These are phyloP conservation scores for Gaertneriomyces sp. DNA, from an alignment of 192 early-diverging fungal species.

Conservation along the genomic window DNA sequence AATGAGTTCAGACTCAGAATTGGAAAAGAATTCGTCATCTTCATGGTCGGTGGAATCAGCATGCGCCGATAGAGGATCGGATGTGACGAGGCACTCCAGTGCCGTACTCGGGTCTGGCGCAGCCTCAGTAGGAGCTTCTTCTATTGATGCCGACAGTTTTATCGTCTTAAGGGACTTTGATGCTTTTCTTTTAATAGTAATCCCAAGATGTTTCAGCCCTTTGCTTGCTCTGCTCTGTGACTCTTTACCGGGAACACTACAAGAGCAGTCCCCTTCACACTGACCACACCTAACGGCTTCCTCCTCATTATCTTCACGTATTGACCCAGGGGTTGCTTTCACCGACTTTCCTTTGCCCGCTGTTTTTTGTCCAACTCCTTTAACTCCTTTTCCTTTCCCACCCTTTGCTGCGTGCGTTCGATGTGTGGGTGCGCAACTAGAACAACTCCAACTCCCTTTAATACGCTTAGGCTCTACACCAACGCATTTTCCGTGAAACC, in stretches of 20 bases:
- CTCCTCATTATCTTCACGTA: constrained; percentile 17
- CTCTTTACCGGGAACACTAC: constrained; percentile 9
- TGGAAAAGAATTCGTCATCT: not conserved
- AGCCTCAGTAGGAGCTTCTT: too few relatives aligned
- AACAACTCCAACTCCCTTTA: constrained; percentile 8
- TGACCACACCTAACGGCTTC: constrained; percentile 25
- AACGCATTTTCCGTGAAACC: constrained; percentile 36
- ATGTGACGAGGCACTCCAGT: too few relatives aligned
- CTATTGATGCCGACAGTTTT: too few relatives aligned
- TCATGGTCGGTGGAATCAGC: not conserved
- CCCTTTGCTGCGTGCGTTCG: not conserved
- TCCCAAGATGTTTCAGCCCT: too few relatives aligned
- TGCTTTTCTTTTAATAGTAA: too few relatives aligned
- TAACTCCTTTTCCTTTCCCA: constrained; percentile 6
- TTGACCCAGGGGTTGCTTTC: not conserved
- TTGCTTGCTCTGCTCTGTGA: too few relatives aligned
- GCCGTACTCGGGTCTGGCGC: too few relatives aligned
- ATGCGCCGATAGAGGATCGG: not conserved
- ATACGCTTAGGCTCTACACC: constrained; percentile 9
- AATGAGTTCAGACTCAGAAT: not conserved
- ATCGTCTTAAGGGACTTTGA: too few relatives aligned
- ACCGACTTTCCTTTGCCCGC: not conserved
- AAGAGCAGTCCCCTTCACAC: constrained; percentile 37
- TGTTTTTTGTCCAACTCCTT: not conserved
- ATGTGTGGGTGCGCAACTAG: too few relatives aligned